Percentiles rank a stretch among this genome's conserved stretches.
phyloP scores from a whole-genome alignment of 2,329 filamentous ascomycete species.

The Arthroderma sp. region DNA sequence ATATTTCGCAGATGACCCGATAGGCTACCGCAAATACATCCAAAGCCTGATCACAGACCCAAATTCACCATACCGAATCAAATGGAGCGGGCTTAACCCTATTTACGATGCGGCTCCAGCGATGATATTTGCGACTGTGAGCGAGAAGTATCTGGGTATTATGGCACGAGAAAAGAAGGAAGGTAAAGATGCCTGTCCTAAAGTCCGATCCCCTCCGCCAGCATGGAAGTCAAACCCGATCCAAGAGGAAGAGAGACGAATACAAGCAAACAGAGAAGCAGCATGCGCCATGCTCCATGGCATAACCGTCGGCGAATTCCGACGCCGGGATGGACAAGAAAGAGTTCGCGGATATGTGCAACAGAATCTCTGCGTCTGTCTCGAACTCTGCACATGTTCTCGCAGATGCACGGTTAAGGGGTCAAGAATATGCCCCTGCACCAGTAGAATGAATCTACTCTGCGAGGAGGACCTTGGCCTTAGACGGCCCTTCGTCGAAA shows the following conservation, averaged over 20 bases:
- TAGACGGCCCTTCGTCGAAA: conserved; percentile 16
- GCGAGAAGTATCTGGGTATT: conserved; percentile 28
- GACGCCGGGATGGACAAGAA: conserved; percentile 19
- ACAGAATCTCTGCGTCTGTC: conserved; percentile 28
- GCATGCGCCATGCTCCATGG: conserved; percentile 26
- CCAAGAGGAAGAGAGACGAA: conserved; percentile 9
- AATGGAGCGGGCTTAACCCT: conserved; percentile 23
- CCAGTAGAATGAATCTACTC: conserved; percentile 24
- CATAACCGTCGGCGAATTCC: conserved; percentile 26
- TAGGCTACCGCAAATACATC: conserved; percentile 23
- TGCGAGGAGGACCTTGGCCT: conserved; percentile 16
- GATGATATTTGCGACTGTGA: conserved; percentile 23
- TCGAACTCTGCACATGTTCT: conserved; percentile 24
- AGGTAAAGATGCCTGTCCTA: conserved; percentile 1
- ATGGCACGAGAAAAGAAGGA: conserved; percentile 7
- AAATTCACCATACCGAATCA: conserved; percentile 17
- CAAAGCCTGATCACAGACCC: conserved; percentile 17
- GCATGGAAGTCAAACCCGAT: conserved; percentile 8
- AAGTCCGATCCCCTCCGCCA: conserved; percentile 12
- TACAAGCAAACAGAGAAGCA: conserved; percentile 24
- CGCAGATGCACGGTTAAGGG: conserved; percentile 23
- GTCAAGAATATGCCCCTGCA: conserved; percentile 26
- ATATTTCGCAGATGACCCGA: conserved; percentile 18
- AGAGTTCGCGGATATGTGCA: conserved; percentile 21
- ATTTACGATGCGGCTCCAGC: conserved; percentile 22